phyloP scores from a whole-genome alignment of 345 rosid genomes.

The Heritiera littoralis region DNA sequence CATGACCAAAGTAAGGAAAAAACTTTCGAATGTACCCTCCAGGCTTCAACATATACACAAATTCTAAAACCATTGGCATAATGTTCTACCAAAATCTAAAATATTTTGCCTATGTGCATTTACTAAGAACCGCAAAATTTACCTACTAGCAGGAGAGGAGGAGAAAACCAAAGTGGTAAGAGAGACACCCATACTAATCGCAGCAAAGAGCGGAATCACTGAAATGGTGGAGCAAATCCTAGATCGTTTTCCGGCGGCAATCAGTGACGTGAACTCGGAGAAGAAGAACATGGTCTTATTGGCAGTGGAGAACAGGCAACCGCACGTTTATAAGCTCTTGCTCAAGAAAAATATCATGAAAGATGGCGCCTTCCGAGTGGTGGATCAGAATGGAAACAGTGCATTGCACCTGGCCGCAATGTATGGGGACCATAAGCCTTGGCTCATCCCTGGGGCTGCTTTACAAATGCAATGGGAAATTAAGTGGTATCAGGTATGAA shows the following conservation, averaged over 20 bases:
- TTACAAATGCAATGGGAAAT: constrained; percentile 69
- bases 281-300: constrained; percentile 31
- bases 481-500: constrained; percentile 58
- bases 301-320: constrained; percentile 57
- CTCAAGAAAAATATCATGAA: constrained; percentile 20
- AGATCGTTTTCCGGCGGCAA: constrained; percentile 25
- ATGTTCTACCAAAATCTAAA: not conserved
- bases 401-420: constrained; percentile 56
- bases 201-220: constrained; percentile 29
- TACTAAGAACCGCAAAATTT: not conserved
- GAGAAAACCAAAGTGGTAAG: not conserved
- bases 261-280: constrained; percentile 19
- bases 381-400: constrained; percentile 47
- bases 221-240: constrained; percentile 31
- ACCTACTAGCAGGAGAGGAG: not conserved
- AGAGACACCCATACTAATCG: constrained; percentile 29
- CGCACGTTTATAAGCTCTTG: constrained; percentile 38
- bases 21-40: not conserved
- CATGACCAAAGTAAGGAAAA: not conserved
- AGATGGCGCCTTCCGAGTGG: constrained; percentile 37
- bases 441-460: constrained; percentile 57
- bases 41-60: not conserved
- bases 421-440: constrained; percentile 44
- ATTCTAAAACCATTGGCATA: not conserved
- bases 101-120: not conserved